Percentiles rank a stretch among this genome's conserved stretches.
Evolutionary conservation across 2,329 filamentous ascomycete species (phyloP).

Genomic region (Decorospora gaudefroyi): DNA sequence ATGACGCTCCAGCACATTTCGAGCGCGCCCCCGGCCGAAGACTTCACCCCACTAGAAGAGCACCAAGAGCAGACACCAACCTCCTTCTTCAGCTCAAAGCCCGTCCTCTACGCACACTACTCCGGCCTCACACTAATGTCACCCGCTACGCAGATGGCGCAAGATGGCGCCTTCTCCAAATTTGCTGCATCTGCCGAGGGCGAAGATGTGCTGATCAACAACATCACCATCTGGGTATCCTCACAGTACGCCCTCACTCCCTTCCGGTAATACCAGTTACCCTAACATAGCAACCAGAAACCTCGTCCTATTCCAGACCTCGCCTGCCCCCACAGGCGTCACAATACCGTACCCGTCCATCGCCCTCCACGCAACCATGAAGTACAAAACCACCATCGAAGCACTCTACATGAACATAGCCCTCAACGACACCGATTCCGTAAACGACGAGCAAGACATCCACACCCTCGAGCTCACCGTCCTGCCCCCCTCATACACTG

Average conservation of each 20-base stretch:
- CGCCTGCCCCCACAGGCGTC: slow-evolving; percentile 61
- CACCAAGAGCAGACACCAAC: slow-evolving; percentile 74
- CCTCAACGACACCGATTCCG: slow-evolving; percentile 58
- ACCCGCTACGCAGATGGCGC: slow-evolving; percentile 58
- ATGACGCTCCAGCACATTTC: slow-evolving; percentile 58
- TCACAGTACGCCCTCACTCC: slow-evolving; percentile 48
- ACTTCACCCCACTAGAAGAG: slow-evolving; percentile 68
- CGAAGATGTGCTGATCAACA: slow-evolving; percentile 39
- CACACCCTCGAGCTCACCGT: slow-evolving; percentile 70
- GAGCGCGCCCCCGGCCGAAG: slow-evolving; percentile 59
- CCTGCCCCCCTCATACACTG: slow-evolving; percentile 54
- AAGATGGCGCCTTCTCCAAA: slow-evolving; percentile 53
- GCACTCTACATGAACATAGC: slow-evolving; percentile 47
- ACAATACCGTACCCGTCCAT: slow-evolving; percentile 75
- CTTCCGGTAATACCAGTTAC: not conserved
- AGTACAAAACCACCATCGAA: slow-evolving; percentile 49
- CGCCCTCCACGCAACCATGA: slow-evolving; percentile 74
- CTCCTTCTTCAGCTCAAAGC: slow-evolving; percentile 72
- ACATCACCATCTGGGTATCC: slow-evolving; percentile 55
- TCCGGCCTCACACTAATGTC: slow-evolving; percentile 62
- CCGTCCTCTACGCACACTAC: slow-evolving; percentile 69
- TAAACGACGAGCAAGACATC: slow-evolving; percentile 65
- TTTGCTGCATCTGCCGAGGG: slow-evolving; percentile 45
- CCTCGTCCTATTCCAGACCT: slow-evolving; percentile 66
- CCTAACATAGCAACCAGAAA: slow-evolving; percentile 41